Conservation (phyloP, 768 basidiomycete species). For the Phanerodontia chrysosporium region DNA sequence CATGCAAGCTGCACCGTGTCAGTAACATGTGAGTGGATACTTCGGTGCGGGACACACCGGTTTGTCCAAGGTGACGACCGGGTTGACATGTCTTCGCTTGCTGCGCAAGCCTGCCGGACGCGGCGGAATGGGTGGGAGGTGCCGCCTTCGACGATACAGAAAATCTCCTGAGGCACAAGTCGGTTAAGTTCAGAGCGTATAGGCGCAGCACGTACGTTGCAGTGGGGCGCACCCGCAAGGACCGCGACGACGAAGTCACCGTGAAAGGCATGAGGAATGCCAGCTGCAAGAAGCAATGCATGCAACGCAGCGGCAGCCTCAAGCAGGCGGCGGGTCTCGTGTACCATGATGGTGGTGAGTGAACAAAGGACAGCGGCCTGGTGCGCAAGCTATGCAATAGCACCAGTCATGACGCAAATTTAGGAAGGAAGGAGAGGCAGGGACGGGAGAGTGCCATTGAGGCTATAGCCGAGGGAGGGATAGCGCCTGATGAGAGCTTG, state of each 20-base stretch:
- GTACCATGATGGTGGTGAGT: slow-evolving; percentile 41
- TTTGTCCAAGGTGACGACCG: slow-evolving; percentile 85
- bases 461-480: slow-evolving; percentile 6
- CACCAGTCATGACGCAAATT: slow-evolving; percentile 19
- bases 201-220: slow-evolving; percentile 48
- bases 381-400: slow-evolving; percentile 12
- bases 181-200: not conserved
- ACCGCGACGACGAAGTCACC: slow-evolving; percentile 70
- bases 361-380: slow-evolving; percentile 30
- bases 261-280: slow-evolving; percentile 78
- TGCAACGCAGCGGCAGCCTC: slow-evolving; percentile 79
- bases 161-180: slow-evolving; percentile 60
- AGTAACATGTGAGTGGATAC: slow-evolving; percentile 4
- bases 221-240: slow-evolving; percentile 58
- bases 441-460: slow-evolving; percentile 4
- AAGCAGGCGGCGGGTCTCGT: slow-evolving; percentile 69
- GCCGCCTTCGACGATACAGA: slow-evolving; percentile 79
- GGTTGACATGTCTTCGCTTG: slow-evolving; percentile 58
- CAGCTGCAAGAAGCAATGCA: slow-evolving; percentile 46
- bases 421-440: slow-evolving; percentile 15
- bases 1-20: slow-evolving; percentile 52
- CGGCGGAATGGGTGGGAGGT: slow-evolving; percentile 69
- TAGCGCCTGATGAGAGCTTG: slow-evolving; percentile 7
- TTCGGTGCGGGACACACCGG: slow-evolving; percentile 42
- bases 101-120: slow-evolving; percentile 70